Conservation (phyloP, 257 asterid genomes). For the Paraleonurus japonicus region DNA sequence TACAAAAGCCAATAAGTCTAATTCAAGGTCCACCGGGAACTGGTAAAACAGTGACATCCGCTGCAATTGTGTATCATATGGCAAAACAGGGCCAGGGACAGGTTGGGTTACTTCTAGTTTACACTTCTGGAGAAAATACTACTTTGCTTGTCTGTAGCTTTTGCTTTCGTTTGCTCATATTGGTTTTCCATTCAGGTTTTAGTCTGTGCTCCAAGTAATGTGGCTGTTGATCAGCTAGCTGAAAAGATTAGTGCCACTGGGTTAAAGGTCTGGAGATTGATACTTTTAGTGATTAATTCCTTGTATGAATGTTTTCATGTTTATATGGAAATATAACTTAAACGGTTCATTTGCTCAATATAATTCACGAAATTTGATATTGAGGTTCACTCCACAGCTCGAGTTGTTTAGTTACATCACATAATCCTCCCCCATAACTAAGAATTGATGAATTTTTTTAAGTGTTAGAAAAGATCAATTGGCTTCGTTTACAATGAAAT, state of each 20-base stretch:
- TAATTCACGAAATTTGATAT: constrained; percentile 9
- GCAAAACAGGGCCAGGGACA: constrained; percentile 99
- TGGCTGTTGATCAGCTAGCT: constrained; percentile 98
- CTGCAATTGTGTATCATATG: constrained; percentile 98
- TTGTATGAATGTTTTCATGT: not conserved
- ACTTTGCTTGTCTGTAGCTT: not conserved
- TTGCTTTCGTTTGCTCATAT: constrained; percentile 15
- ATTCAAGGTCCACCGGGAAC: constrained; percentile 99
- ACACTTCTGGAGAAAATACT: constrained; percentile 2
- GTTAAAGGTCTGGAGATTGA: constrained; percentile 62
- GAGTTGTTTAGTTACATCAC: not conserved
- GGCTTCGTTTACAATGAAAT: not conserved
- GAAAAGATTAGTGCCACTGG: constrained; percentile 99
- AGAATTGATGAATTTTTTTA: not conserved
- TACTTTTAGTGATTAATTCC: constrained; percentile 11
- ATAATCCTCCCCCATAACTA: not conserved
- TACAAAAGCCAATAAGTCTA: constrained; percentile 94
- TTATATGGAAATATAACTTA: not conserved
- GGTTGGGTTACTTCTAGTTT: constrained; percentile 37
- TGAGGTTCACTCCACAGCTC: not conserved
- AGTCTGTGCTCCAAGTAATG: constrained; percentile 99
- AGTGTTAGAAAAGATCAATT: not conserved
- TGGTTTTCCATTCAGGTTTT: constrained; percentile 60
- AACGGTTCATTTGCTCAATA: not conserved
- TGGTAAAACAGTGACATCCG: constrained; percentile 98